A percentile compares a stretch with the other conserved stretches of the same genome.
Conservation (phyloP, 306 rosid species). For the Begonia peltatifolia region DNA sequence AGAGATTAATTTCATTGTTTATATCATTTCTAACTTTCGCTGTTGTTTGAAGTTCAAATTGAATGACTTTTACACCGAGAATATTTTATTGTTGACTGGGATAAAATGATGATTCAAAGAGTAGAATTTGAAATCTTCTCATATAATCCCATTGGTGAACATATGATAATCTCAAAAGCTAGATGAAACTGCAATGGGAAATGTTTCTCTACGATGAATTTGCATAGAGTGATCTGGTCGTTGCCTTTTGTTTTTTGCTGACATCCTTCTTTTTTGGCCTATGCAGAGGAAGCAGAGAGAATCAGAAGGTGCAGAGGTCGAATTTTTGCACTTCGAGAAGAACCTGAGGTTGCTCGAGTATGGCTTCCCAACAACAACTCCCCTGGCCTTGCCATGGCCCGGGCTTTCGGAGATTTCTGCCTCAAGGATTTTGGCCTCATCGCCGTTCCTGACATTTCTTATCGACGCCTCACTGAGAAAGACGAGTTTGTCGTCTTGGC, state of each 20-base stretch:
- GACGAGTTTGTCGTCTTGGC: constrained; percentile 83
- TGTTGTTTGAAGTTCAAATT: no score
- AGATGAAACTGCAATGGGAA: no score
- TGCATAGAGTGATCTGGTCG: no score
- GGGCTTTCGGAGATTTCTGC: constrained; percentile 95
- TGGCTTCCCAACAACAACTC: constrained; percentile 89
- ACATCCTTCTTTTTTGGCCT: background rate
- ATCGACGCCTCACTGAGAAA: constrained; percentile 40
- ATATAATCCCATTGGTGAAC: no score
- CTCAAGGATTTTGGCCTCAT: constrained; percentile 91
- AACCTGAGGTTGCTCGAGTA: constrained; percentile 92
- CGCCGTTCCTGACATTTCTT: constrained; percentile 81
- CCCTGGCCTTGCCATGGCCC: constrained; percentile 97
- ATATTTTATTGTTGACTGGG: no score
- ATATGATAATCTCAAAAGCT: no score
- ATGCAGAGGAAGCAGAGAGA: constrained; percentile 83
- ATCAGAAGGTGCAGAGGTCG: constrained; percentile 79
- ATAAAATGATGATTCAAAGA: no score
- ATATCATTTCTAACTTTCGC: no score
- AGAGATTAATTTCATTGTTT: no score
- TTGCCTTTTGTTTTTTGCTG: background rate
- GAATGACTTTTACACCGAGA: no score
- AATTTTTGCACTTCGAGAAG: constrained; percentile 83
- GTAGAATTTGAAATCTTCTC: no score
- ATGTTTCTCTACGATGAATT: no score